These are phyloP conservation scores for Ganoderma boninense DNA, from an alignment of 1,284 basidiomycete genomes.

Conservation along the genomic window DNA sequence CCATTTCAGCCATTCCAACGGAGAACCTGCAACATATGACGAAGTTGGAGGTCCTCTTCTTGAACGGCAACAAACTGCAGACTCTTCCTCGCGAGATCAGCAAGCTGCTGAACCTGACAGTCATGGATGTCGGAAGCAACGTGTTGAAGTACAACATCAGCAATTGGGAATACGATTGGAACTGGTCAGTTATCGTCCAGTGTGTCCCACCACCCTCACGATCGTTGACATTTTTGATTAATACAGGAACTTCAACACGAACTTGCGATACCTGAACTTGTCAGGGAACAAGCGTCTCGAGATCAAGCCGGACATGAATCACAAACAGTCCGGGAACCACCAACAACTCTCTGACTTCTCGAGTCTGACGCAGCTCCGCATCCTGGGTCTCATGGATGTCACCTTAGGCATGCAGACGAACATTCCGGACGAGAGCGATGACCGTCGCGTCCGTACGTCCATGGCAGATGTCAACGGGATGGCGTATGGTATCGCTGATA, in stretches of 20 bases:
- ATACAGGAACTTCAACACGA: constrained; percentile 95
- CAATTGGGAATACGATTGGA: constrained; percentile 99
- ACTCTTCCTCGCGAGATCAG: constrained; percentile 92
- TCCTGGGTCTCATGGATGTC: constrained; percentile 98
- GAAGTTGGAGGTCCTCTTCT: constrained; percentile 78
- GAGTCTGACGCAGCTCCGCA: constrained; percentile 82
- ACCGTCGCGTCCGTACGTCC: constrained; percentile 93
- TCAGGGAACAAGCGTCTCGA: constrained; percentile 91
- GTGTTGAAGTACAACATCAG: constrained; percentile 97
- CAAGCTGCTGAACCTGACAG: constrained; percentile 81
- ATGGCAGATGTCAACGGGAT: constrained; percentile 91
- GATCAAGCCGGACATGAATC: constrained; percentile 73
- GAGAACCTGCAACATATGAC: constrained; percentile 84
- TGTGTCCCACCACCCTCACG: background rate
- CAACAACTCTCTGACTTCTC: constrained; percentile 83
- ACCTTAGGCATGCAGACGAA: constrained; percentile 83
- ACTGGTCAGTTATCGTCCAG: constrained; percentile 71
- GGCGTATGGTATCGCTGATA: constrained; percentile 97
- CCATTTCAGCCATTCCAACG: constrained; percentile 88
- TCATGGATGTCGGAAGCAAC: constrained; percentile 96
- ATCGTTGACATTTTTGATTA: background rate
- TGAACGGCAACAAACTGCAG: constrained; percentile 96
- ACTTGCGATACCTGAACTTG: constrained; percentile 89
- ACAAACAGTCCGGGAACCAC: constrained; percentile 44
- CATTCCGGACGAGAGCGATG: constrained; percentile 92